Percentiles rank a stretch among this genome's conserved stretches.
Evolutionary conservation across 2,329 filamentous ascomycete genomes (phyloP).

Genomic region (Botrytis fabae): DNA sequence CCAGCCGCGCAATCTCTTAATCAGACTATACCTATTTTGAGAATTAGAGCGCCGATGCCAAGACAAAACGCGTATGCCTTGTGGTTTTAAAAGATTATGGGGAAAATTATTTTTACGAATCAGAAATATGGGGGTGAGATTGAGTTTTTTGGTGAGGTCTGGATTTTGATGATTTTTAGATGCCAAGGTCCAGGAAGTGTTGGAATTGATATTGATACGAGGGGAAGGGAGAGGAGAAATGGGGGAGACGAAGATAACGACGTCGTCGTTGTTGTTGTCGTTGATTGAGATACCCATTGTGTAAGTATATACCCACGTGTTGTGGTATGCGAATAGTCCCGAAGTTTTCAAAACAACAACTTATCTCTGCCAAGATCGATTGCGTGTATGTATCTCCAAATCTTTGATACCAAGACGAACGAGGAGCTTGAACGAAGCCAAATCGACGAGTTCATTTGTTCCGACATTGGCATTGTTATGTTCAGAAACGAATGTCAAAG

Average conservation of each 20-base stretch:
- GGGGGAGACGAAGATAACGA: background rate
- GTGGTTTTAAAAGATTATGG: background rate
- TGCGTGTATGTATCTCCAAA: background rate
- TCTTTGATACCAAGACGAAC: background rate
- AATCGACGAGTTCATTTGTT: background rate
- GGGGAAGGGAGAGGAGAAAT: background rate
- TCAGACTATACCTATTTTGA: background rate
- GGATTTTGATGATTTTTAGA: background rate
- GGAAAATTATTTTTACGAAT: background rate
- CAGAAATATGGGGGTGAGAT: background rate
- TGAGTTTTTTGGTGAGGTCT: background rate
- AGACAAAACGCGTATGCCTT: conserved; percentile 8
- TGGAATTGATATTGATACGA: background rate
- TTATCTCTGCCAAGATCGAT: background rate
- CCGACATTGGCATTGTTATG: background rate
- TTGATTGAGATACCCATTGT: background rate
- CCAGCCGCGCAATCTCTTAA: conserved; percentile 6
- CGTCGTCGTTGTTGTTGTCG: background rate
- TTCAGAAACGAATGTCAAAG: background rate
- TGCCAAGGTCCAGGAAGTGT: background rate
- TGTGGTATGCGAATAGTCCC: background rate
- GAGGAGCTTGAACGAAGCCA: background rate
- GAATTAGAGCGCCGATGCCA: background rate
- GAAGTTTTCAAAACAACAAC: background rate
- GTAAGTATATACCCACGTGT: background rate